Percentiles rank a stretch among this genome's conserved stretches.
These are phyloP conservation scores for Cymbopogon flexuosus DNA, from an alignment of 202 grass and related monocot species.

Conservation along the genomic window DNA sequence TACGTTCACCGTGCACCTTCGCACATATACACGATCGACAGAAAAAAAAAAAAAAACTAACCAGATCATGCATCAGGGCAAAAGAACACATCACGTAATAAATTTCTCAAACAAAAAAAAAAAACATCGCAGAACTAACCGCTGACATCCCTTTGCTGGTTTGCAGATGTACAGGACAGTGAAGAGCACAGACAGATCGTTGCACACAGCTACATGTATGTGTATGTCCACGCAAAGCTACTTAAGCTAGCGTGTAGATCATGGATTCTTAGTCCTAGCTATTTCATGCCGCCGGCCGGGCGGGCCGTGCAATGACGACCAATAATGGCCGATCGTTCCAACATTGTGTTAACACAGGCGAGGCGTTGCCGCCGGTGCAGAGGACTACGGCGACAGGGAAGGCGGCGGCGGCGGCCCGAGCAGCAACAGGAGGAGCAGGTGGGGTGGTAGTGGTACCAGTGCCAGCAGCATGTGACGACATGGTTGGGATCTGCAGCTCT, in stretches of 20 bases:
- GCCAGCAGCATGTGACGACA: conserved; percentile 33
- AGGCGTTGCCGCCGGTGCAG: conserved; percentile 1
- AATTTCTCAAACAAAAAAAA: neutral
- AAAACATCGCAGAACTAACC: neutral
- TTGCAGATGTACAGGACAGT: conserved; percentile 99
- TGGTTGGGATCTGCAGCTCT: conserved; percentile 42
- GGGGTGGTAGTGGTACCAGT: conserved; percentile 5
- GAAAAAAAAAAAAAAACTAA: neutral
- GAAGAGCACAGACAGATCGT: conserved; percentile 77
- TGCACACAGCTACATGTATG: conserved; percentile 33
- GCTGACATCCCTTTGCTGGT: neutral
- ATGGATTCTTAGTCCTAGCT: conserved; percentile 1
- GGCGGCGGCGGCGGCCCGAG: neutral
- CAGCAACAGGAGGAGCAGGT: neutral
- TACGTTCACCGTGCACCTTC: neutral
- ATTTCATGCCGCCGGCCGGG: neutral
- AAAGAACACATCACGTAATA: neutral
- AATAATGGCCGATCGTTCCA: neutral
- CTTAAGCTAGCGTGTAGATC: neutral
- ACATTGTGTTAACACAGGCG: conserved; percentile 25
- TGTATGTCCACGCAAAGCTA: neutral
- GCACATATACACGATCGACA: neutral
- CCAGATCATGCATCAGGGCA: neutral
- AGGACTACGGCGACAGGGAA: neutral
- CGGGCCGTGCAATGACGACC: neutral